These are phyloP conservation scores for Xylaria sp. DNA, from an alignment of 495 filamentous ascomycete species.

Conservation along the genomic window DNA sequence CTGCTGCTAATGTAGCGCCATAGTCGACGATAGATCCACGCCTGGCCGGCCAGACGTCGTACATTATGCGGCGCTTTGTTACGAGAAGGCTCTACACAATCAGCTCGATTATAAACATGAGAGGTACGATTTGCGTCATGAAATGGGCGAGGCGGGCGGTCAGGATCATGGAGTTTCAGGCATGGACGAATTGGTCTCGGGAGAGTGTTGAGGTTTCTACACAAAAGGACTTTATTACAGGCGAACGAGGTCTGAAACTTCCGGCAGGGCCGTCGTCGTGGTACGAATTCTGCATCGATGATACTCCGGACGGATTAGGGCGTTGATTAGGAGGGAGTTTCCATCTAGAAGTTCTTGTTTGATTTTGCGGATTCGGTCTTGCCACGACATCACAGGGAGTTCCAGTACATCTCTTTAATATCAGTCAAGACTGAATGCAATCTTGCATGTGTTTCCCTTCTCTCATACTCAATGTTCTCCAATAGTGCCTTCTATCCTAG, in stretches of 20 bases:
- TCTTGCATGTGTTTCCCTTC: conserved; percentile 8
- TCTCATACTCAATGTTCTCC: background rate
- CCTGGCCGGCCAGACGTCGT: conserved; percentile 8
- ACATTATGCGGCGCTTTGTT: background rate
- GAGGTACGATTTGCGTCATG: conserved; percentile 5
- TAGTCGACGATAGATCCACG: background rate
- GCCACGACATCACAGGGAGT: conserved; percentile 8
- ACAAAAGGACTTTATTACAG: background rate
- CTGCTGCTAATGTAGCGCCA: conserved; percentile 39
- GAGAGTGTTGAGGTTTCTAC: background rate
- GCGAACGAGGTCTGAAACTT: background rate
- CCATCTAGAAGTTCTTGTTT: conserved; percentile 22
- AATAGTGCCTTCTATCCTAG: background rate
- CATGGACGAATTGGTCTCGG: conserved; percentile 6
- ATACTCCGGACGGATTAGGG: background rate
- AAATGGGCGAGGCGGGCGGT: conserved; percentile 23
- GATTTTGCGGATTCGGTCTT: conserved; percentile 17
- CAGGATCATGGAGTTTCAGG: conserved; percentile 17
- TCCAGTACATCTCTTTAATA: conserved; percentile 18
- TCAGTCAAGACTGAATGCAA: conserved; percentile 24
- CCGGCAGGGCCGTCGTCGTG: background rate
- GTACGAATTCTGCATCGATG: conserved; percentile 5
- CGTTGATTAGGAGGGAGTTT: conserved; percentile 16
- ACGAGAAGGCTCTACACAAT: background rate
- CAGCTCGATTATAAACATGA: conserved; percentile 11